phyloP scores from a whole-genome alignment of 345 rosid species.

The Balakata baccata region DNA sequence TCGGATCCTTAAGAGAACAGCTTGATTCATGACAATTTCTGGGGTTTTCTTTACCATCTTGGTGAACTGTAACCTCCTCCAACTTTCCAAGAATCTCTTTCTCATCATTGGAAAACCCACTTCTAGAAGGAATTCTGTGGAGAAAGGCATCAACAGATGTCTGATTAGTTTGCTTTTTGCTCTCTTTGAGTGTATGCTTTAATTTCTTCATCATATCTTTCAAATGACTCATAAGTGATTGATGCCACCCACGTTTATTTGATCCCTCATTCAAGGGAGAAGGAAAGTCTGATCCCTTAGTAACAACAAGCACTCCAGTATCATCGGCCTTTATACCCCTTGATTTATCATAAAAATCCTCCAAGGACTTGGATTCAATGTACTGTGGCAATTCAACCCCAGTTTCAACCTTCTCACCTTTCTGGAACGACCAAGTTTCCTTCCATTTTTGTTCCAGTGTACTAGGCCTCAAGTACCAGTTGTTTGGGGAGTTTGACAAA shows the following conservation, averaged over 20 bases:
- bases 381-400: constrained; percentile 14
- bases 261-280: constrained; percentile 23
- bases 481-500: constrained; percentile 30
- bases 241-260: constrained; percentile 50
- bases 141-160: not conserved
- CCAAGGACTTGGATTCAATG: constrained; percentile 11
- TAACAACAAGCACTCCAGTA: constrained; percentile 4
- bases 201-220: constrained; percentile 57
- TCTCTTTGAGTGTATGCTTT: constrained; percentile 50
- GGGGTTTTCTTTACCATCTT: constrained; percentile 23
- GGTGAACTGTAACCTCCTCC: constrained; percentile 3
- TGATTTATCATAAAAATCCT: constrained; percentile 15
- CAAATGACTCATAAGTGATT: constrained; percentile 40
- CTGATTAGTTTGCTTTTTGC: constrained; percentile 27
- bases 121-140: constrained; percentile 20
- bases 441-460: constrained; percentile 66
- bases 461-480: constrained; percentile 36
- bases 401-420: constrained; percentile 23
- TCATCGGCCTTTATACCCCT: constrained; percentile 5
- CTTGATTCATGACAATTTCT: constrained; percentile 11
- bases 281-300: constrained; percentile 27
- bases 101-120: constrained; percentile 8
- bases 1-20: constrained; percentile 22
- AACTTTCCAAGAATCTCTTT: constrained; percentile 18
- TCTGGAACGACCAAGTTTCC: constrained; percentile 62